Base-by-base conservation (phyloP, 805 yeast genomes). In the Candida sphagnicola region DNA sequence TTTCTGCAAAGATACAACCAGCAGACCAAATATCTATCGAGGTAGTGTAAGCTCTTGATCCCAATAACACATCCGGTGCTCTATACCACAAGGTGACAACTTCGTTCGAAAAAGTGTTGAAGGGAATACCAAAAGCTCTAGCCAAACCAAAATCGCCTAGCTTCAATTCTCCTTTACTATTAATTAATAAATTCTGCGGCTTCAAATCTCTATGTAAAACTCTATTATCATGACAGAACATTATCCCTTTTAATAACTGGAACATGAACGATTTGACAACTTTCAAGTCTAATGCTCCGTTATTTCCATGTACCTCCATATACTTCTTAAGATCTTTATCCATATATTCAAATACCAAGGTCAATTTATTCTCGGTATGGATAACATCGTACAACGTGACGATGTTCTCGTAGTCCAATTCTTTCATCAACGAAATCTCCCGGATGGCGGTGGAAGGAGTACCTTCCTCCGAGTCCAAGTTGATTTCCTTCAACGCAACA, bases 21-120 rank as follows among this genome's bases (percentile, higher is more conserved):
- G 96, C 95, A 13, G 96, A 88, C 99, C 99, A 93, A 67, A 93
- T 87, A 59, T 93, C 99, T 44, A 93, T 95, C 6, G 96, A 90
- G 0, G 99, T 93, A 33, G 96, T 85, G 63, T 93, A 93, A 40
- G 95, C 91, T 51, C 96, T 79, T 2, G 96, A 88, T 2, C 99
- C 99, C 55, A 93, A 73, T 37, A 93, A 69, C 21, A 93, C 98
- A 58, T 91, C 99, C 0, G 99, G 99, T 0, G 98, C 96, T 47
- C 99, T 77, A 63, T 91, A 91, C 99, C 99, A 93, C 46, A 93
- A 69, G 0, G 99, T 93, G 32, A 93, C 99, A 38, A 93, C 98
- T 61, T 93, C 99, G 62, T 91, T 93, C 15, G 96, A 87, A 56
- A 90, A 93, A 0, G 99, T 93, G 65, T 95, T 89, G 45, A 93